phyloP scores from a whole-genome alignment of 2,329 filamentous ascomycete genomes.

The Cladosporium sp. region DNA sequence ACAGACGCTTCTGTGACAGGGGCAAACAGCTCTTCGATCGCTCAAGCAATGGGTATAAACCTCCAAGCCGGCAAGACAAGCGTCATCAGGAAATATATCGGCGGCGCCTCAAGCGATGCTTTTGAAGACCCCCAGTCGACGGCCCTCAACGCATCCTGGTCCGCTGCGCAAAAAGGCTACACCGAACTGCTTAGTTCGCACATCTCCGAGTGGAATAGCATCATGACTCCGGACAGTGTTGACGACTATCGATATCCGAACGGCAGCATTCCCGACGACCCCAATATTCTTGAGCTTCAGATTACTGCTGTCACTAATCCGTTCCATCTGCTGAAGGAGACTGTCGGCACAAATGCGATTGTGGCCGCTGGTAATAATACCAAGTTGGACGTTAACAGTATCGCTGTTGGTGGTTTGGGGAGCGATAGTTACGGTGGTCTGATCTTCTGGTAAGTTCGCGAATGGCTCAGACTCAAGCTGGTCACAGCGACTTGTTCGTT shows the following conservation, averaged over 20 bases:
- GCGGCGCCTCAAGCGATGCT: constrained; percentile 64
- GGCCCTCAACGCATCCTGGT: constrained; percentile 53
- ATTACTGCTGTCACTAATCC: constrained; percentile 53
- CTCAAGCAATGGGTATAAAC: constrained; percentile 54
- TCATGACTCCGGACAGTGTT: constrained; percentile 59
- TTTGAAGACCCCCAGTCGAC: constrained; percentile 54
- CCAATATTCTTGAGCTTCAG: constrained; percentile 53
- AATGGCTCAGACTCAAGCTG: no score
- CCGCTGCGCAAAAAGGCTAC: constrained; percentile 52
- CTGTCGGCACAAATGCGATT: constrained; percentile 52
- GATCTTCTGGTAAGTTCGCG: constrained; percentile 52
- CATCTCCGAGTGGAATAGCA: constrained; percentile 56
- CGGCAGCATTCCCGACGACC: constrained; percentile 54
- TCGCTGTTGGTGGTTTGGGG: constrained; percentile 63
- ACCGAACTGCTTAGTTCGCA: constrained; percentile 53
- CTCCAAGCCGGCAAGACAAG: constrained; percentile 52
- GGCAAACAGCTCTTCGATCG: constrained; percentile 60
- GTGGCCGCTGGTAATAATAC: constrained; percentile 45
- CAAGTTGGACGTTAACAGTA: constrained; percentile 57
- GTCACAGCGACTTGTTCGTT: no score
- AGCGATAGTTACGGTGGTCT: constrained; percentile 65
- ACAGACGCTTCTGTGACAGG: constrained; percentile 47
- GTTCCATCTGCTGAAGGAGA: constrained; percentile 55
- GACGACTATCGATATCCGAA: constrained; percentile 59
- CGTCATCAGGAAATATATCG: constrained; percentile 63